Conservation (phyloP, 2,329 filamentous ascomycete genomes). For the Pseudogymnoascus sp. region DNA sequence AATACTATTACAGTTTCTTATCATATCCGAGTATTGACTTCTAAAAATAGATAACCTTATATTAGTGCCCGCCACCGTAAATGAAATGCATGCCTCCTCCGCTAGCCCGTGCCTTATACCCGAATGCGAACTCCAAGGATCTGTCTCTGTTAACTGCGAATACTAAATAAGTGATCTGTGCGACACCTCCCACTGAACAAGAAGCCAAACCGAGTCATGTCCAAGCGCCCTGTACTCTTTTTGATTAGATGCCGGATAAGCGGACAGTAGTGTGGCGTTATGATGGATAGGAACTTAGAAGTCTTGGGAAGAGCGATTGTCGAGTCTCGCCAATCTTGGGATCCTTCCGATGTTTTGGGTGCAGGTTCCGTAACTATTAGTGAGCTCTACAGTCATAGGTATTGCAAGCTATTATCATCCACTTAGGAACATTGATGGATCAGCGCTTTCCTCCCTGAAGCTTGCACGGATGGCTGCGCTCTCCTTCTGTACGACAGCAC, state of each 20-base stretch:
- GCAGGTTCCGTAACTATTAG: not conserved
- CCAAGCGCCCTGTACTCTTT: not conserved
- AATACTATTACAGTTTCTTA: not conserved
- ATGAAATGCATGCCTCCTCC: not conserved
- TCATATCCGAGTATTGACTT: not conserved
- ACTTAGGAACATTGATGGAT: conserved; percentile 60
- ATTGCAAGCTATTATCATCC: not conserved
- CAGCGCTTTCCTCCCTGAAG: conserved; percentile 92
- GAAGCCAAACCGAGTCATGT: not conserved
- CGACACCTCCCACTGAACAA: not conserved
- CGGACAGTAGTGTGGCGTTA: not conserved
- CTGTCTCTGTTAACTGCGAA: not conserved
- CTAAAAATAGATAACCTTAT: not conserved
- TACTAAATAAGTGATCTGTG: not conserved
- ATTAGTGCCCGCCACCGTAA: not conserved
- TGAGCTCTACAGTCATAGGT: not conserved
- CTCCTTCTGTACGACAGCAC: conserved; percentile 97
- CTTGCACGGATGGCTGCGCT: conserved; percentile 95
- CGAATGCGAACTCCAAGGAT: not conserved
- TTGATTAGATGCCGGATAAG: not conserved
- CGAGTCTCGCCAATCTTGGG: not conserved
- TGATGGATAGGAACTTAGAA: not conserved
- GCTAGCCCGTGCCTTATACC: not conserved
- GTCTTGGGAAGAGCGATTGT: not conserved
- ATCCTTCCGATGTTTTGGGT: not conserved